Conservation (phyloP, 208 protist species). For the Blastocrithidia nonstop region DNA sequence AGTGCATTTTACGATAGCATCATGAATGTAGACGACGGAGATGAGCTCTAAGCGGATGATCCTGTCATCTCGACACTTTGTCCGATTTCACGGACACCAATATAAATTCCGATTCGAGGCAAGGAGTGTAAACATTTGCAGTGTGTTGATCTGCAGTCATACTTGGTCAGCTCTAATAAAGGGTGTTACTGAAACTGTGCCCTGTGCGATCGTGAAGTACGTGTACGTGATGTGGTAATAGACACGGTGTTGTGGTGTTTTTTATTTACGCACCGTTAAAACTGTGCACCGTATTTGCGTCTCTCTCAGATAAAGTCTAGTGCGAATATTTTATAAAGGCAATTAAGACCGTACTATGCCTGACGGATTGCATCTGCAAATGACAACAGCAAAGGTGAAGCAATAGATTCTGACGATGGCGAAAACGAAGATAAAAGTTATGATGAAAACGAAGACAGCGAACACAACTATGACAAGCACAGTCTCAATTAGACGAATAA, state of each 20-base stretch:
- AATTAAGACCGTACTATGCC: conserved; percentile 11
- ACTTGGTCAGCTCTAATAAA: conserved; percentile 42
- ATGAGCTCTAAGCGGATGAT: conserved; percentile 41
- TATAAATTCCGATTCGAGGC: conserved; percentile 54
- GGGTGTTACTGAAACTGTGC: conserved; percentile 79
- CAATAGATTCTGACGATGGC: not conserved
- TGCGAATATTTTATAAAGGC: conserved; percentile 3
- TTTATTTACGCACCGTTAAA: conserved; percentile 6
- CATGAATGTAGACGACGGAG: conserved; percentile 35
- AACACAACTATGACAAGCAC: too few relatives aligned
- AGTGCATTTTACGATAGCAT: conserved; percentile 5
- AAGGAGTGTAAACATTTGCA: conserved; percentile 47
- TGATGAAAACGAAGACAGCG: too few relatives aligned
- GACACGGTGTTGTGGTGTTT: conserved; percentile 61
- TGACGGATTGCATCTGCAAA: conserved; percentile 10
- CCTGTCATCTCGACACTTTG: conserved; percentile 61
- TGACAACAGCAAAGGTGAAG: conserved; percentile 1
- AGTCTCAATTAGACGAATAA: too few relatives aligned
- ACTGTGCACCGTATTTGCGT: conserved; percentile 13
- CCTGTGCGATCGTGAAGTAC: conserved; percentile 51
- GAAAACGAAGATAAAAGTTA: too few relatives aligned
- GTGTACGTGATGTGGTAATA: conserved; percentile 24
- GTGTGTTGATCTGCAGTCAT: conserved; percentile 56
- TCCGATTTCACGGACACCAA: conserved; percentile 55
- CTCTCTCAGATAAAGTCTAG: too few relatives aligned